Conservation (phyloP, 2,329 filamentous ascomycete species). For the Ceratocystis papillata region DNA sequence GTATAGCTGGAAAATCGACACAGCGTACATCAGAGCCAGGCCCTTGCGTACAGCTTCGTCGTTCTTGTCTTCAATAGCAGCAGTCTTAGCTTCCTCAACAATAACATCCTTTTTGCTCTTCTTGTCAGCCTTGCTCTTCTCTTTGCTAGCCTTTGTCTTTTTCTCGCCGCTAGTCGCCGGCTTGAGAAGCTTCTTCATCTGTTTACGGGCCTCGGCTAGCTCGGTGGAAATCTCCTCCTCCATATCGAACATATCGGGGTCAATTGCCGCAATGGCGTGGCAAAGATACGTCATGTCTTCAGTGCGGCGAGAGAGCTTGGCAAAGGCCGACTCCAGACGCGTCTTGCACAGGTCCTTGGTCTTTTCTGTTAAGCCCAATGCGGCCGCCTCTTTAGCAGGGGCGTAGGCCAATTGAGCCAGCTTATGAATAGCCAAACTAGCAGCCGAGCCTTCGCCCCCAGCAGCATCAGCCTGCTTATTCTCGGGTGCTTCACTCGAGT, state of each 20-base stretch:
- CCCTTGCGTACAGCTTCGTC: conserved; percentile 45
- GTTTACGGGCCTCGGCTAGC: conserved; percentile 41
- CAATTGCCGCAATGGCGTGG: conserved; percentile 44
- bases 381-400: conserved; percentile 34
- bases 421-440: conserved; percentile 39
- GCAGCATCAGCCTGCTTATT: conserved; percentile 30
- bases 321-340: conserved; percentile 48
- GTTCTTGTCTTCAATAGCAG: conserved; percentile 27
- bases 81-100: conserved; percentile 24
- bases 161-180: conserved; percentile 30
- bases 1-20: conserved; percentile 80
- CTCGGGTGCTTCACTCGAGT: conserved; percentile 31
- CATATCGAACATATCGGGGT: conserved; percentile 43
- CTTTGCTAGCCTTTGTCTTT: conserved; percentile 20
- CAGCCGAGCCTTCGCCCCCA: conserved; percentile 28
- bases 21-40: conserved; percentile 68
- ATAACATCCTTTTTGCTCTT: conserved; percentile 12
- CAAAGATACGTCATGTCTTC: conserved; percentile 46
- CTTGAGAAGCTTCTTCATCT: conserved; percentile 44
- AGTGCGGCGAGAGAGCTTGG: conserved; percentile 44
- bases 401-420: conserved; percentile 48
- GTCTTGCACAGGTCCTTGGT: conserved; percentile 45
- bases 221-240: conserved; percentile 45
- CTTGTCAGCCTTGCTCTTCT: conserved; percentile 11
- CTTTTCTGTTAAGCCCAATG: conserved; percentile 41